Percentiles rank a stretch among this genome's conserved stretches.
Evolutionary conservation across 2,329 filamentous ascomycete genomes (phyloP).

Genomic region (Colletotrichum sp.): DNA sequence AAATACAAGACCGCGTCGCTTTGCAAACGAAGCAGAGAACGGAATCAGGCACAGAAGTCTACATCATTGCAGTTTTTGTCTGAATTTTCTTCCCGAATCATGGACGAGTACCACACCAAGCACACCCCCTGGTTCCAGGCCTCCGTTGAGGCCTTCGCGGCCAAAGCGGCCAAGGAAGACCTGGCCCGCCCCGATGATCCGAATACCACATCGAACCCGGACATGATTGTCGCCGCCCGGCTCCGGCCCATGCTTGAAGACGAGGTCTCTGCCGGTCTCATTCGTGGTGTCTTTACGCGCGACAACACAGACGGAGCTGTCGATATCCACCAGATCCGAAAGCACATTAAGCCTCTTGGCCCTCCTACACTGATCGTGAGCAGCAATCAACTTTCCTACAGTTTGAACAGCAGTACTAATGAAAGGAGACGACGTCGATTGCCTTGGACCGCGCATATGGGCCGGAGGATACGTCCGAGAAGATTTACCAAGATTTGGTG

Average conservation of each 20-base stretch:
- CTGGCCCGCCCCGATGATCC: not conserved
- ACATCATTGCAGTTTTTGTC: too few species aligned
- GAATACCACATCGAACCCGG: conserved; percentile 6
- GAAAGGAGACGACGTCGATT: conserved; percentile 35
- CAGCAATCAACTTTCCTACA: not conserved
- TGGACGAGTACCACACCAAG: conserved; percentile 11
- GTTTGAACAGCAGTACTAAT: not conserved
- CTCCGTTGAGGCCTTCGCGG: not conserved
- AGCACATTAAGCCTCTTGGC: conserved; percentile 30
- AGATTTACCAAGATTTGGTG: conserved; percentile 46
- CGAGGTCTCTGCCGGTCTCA: conserved; percentile 33
- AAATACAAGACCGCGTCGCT: not conserved
- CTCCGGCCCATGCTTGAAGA: conserved; percentile 41
- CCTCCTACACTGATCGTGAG: conserved; percentile 34
- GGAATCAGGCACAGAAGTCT: not conserved
- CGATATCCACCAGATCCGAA: conserved; percentile 42
- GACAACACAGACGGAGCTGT: conserved; percentile 24
- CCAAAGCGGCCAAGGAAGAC: not conserved
- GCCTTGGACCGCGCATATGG: conserved; percentile 40
- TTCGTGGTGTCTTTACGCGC: conserved; percentile 30
- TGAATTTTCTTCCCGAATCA: too few species aligned
- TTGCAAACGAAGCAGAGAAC: not conserved
- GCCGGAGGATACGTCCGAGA: conserved; percentile 36
- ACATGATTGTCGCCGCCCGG: conserved; percentile 41
- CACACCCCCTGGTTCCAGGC: conserved; percentile 4